A percentile compares a stretch with the other conserved stretches of the same genome.
phyloP scores from a whole-genome alignment of 306 rosid genomes.

The Abrus precatorius region DNA sequence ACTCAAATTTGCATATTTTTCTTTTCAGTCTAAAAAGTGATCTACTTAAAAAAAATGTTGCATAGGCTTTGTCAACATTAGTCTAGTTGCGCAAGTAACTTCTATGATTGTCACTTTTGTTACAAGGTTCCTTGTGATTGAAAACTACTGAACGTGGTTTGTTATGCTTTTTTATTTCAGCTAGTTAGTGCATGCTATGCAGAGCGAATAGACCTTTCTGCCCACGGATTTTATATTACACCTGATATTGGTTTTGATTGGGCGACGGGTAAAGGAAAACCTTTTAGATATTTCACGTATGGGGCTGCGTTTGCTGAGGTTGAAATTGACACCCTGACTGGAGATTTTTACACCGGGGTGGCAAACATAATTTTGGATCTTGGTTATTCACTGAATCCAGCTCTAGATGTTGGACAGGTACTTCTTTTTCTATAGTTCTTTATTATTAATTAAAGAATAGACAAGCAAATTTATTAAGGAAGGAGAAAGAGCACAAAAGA shows the following conservation, averaged over 20 bases:
- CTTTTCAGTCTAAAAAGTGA: slow-evolving; percentile 29
- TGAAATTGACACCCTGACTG: slow-evolving; percentile 93
- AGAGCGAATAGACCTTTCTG: slow-evolving; percentile 91
- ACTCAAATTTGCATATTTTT: slow-evolving; percentile 43
- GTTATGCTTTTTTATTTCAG: slow-evolving; percentile 64
- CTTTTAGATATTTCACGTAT: slow-evolving; percentile 87
- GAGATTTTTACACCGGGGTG: slow-evolving; percentile 88
- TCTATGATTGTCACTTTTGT: slow-evolving; percentile 26
- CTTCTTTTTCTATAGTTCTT: not conserved
- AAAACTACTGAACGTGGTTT: slow-evolving; percentile 37
- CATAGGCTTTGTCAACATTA: slow-evolving; percentile 24
- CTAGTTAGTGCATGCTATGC: slow-evolving; percentile 81
- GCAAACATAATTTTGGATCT: slow-evolving; percentile 87
- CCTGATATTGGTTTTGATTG: slow-evolving; percentile 94
- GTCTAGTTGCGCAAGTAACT: slow-evolving; percentile 17
- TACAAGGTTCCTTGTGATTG: slow-evolving; percentile 43
- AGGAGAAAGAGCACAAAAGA: slow-evolving; percentile 17
- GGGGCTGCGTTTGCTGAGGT: slow-evolving; percentile 99
- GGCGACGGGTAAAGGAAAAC: slow-evolving; percentile 77
- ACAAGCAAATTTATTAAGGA: slow-evolving; percentile 36
- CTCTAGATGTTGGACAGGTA: slow-evolving; percentile 95
- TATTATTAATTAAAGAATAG: not conserved
- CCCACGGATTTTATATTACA: slow-evolving; percentile 89
- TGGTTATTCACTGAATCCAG: slow-evolving; percentile 92
- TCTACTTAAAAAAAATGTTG: slow-evolving; percentile 35